Base-by-base conservation (phyloP, 108 stramenopile genomes). In the Pseudonitzschia multistriata region DNA sequence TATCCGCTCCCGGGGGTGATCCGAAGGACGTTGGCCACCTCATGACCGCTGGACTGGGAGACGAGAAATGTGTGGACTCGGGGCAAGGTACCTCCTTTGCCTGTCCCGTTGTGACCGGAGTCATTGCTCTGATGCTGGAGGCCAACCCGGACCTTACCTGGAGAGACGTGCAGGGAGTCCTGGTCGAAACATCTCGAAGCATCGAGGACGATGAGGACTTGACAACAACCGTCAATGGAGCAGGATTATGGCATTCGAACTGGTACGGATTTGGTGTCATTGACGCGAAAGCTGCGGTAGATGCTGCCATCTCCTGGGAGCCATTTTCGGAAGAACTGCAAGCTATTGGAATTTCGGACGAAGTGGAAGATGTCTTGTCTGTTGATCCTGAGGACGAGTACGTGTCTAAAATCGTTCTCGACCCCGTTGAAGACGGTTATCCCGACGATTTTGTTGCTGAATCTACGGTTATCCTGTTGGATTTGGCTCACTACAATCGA, bases 91-190 rank as follows among this genome's bases (percentile, higher is more conserved):
- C 83, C 15, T 77, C 75, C 21, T 83, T 74, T 59, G 72, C 79
- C 33, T 39, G 68, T 14, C 83, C 83, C 4, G 60, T 80, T 27
- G 76, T 83, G 13, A 64, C 79, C 14, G 83, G 76, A 10, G 83
- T 80, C 34, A 61, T 77, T 31, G 79, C 83, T 0, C 66, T 83
- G 36, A 71, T 83, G 34, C 56, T 83, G 30, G 71, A 80, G 71
- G 79, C 63, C 22, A 80, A 80, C 59, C 69, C 73, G 2, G 56
- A 83, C 14, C 66, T 83, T 22, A 48, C 71, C 5, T 83, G 83
- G 83, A 36, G 83, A 62, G 83, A 83, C 63, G 83, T 83, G 17
- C 83, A 83, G 70, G 83, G 78, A n/a, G 67, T 83, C 25, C 15
- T 83, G 19, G 83, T 77, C 11, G 19, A 35, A 13, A 79, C 76